Evolutionary conservation across 169 alveolate species (phyloP), one percentile per base, ranked within the genome.

Genomic region (Cryptosporidium tyzzeri): DNA sequence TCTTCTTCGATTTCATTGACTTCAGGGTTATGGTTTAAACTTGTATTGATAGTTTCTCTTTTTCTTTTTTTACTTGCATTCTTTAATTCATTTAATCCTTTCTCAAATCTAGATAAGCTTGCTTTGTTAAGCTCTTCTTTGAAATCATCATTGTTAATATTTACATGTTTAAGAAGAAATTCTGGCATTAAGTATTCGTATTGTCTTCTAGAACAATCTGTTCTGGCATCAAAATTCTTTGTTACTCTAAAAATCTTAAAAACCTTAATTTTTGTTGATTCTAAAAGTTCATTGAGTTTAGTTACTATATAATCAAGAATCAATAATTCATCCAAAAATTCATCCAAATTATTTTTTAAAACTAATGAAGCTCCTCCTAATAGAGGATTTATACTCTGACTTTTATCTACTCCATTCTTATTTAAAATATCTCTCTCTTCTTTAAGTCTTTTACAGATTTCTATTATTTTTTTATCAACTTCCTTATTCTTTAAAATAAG

Each of bases 171-270:
- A 8, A 80, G 35, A 12, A 94, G 84, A 71, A 84, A 94, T 23
- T 70, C 93, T 12, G 97, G 97, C 68, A 94, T 59, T 44, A 94
- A 74, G 75, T 94, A 94, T 62, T 94, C 97, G 37, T 94, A 94
- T 44, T 74, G 94, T 37, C 97, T 92, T 69, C 93, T 93, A 8
- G 96, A 94, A 85, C 97, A 94, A 85, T 93, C 92, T 37, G 93
- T 53, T 69, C 95, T 91, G 4, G 97, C 97, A 71, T 93, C 96
- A 67, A 94, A 94, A 35, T 96, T 95, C 69, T 93, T 93, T n/a
- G 97, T 94, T 44, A 94, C 97, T 21, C 95, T 85, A 68, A 87
- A 69, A 26, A 94, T 86, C 41, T 89, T 92, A 71, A 92, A 94
- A 23, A 96, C 92, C 23, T 69, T 59, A 7, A 94, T 94, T 70